phyloP scores from a whole-genome alignment of 1,284 basidiomycete genomes.

The Apiotrichum laibachii region DNA sequence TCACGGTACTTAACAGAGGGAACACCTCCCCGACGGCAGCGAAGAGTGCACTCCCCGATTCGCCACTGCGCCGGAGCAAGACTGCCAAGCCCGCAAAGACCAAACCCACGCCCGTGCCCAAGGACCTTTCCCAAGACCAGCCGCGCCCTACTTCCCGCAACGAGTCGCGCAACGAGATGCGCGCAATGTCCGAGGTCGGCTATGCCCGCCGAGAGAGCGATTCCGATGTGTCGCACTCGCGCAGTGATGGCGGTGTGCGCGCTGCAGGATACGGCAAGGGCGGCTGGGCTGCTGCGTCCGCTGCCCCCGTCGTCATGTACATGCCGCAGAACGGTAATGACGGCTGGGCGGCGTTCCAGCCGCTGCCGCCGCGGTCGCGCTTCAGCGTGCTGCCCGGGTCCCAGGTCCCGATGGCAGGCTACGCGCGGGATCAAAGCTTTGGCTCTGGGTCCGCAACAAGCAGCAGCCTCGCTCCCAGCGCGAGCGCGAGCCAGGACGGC shows the following conservation, averaged over 20 bases:
- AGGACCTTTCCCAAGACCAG: neutral
- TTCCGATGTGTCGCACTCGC: constrained; percentile 10
- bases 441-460: neutral
- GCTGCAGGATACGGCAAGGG: constrained; percentile 39
- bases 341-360: constrained; percentile 44
- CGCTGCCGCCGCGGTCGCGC: constrained; percentile 31
- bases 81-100: neutral
- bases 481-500: constrained; percentile 5
- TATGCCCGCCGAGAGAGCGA: neutral
- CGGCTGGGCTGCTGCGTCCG: constrained; percentile 44
- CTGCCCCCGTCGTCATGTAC: constrained; percentile 41
- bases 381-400: constrained; percentile 37
- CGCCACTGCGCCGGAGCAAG: constrained; percentile 1
- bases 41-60: neutral
- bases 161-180: neutral
- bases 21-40: neutral
- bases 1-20: constrained; percentile 1
- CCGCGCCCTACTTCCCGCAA: neutral
- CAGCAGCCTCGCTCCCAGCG: constrained; percentile 3
- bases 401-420: neutral
- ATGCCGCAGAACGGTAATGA: constrained; percentile 33
- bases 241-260: constrained; percentile 4
- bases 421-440: neutral
- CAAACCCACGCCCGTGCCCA: too few relatives aligned
- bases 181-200: neutral